These are phyloP conservation scores for Penicillium concentricum DNA, from an alignment of 2,329 filamentous ascomycete genomes.

Conservation along the genomic window DNA sequence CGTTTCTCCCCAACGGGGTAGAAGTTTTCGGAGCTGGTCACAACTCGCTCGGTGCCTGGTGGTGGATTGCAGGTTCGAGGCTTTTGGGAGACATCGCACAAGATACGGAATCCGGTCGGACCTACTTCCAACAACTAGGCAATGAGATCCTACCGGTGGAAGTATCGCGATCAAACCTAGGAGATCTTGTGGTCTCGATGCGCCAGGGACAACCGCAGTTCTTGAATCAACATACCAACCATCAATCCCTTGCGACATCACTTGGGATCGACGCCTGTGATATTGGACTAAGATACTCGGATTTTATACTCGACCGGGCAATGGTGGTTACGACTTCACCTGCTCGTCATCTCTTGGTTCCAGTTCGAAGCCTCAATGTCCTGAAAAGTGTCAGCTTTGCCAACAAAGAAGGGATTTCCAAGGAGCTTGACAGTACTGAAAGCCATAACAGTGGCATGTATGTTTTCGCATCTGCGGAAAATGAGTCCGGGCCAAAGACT, in stretches of 20 bases:
- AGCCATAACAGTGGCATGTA: constrained; percentile 17
- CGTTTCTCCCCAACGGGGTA: constrained; percentile 22
- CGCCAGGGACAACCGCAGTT: constrained; percentile 6
- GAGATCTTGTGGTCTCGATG: constrained; percentile 6
- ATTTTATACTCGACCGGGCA: background rate
- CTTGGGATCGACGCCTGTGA: constrained; percentile 4
- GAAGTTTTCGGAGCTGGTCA: constrained; percentile 23
- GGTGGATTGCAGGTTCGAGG: constrained; percentile 17
- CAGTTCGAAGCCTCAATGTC: constrained; percentile 11
- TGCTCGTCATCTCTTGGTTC: constrained; percentile 17
- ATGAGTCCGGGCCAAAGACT: background rate
- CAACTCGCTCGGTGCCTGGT: constrained; percentile 22
- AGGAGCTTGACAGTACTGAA: constrained; percentile 10
- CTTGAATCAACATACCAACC: constrained; percentile 8
- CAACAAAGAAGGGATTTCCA: constrained; percentile 7
- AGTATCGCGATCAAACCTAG: background rate
- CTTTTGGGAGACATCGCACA: background rate
- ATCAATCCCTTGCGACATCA: constrained; percentile 4
- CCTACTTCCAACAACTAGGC: constrained; percentile 2
- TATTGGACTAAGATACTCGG: constrained; percentile 6
- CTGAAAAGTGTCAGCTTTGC: constrained; percentile 6
- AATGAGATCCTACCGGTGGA: background rate
- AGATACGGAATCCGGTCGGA: background rate
- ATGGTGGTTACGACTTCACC: constrained; percentile 18
- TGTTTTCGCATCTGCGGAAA: constrained; percentile 6